These are phyloP conservation scores for Tolypocladium nubicola DNA, from an alignment of 2,329 filamentous ascomycete species.

Conservation along the genomic window DNA sequence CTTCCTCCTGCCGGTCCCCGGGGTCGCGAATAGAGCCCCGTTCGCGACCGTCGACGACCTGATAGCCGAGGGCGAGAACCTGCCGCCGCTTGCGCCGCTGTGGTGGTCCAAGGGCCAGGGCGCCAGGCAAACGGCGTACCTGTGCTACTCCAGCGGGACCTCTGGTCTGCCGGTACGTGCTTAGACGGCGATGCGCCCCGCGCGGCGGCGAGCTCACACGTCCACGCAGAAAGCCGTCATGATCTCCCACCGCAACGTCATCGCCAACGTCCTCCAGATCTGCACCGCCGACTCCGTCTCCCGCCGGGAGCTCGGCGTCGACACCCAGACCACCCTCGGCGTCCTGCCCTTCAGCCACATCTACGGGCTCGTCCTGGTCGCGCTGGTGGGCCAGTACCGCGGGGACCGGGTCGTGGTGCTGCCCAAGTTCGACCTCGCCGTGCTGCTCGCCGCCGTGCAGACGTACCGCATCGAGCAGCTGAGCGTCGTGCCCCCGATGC, in stretches of 20 bases:
- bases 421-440: slow-evolving; percentile 64
- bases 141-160: slow-evolving; percentile 74
- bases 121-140: slow-evolving; percentile 57
- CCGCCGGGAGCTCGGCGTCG: slow-evolving; percentile 24
- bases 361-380: slow-evolving; percentile 64
- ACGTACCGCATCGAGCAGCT: slow-evolving; percentile 57
- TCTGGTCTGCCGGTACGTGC: slow-evolving; percentile 59
- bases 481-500: slow-evolving; percentile 66
- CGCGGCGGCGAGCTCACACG: background rate
- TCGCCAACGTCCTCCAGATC: slow-evolving; percentile 63
- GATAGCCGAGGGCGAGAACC: slow-evolving; percentile 45
- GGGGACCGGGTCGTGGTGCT: slow-evolving; percentile 67
- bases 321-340: slow-evolving; percentile 44
- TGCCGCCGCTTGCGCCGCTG: slow-evolving; percentile 43
- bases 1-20: slow-evolving; percentile 59
- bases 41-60: slow-evolving; percentile 59
- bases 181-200: background rate
- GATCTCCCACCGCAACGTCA: slow-evolving; percentile 71
- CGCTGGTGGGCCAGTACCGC: slow-evolving; percentile 53
- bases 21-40: slow-evolving; percentile 35
- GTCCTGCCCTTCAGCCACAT: slow-evolving; percentile 77
- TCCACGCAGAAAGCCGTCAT: slow-evolving; percentile 63
- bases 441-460: slow-evolving; percentile 54
- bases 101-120: slow-evolving; percentile 56
- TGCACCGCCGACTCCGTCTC: slow-evolving; percentile 28